Evolutionary conservation across 1,284 basidiomycete genomes (phyloP), one percentile per base, ranked within the genome.

Genomic region (Marasmius oreades): DNA sequence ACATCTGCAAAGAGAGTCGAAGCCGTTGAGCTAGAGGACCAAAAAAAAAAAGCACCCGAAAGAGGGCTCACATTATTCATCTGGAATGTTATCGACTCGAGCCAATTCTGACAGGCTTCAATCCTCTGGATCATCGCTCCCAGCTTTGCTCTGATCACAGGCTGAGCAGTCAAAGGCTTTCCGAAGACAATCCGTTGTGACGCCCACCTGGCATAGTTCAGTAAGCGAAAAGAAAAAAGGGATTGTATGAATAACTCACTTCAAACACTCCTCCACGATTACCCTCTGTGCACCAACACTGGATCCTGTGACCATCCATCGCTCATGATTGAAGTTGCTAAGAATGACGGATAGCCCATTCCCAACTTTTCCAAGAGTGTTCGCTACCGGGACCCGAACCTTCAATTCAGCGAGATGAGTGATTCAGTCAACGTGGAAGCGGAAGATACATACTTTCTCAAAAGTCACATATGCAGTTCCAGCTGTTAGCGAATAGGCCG

Each of bases 381-480:
- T 88, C 56, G 85, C 84, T 10, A 89, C 77, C 0, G 95, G 94
- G 0, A 98, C 93, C 60, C 90, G 88, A 62, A 78, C 76, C 68
- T 73, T 52, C 23, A 26, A 22, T 16, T 24, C 3, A 18, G 11
- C 6, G 6, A n/a, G 6, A 12, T 34, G 48, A 11, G 28, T 34
- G 26, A 46, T 5, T 7, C 23, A 16, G 24, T 33, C 4, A 20
- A 22, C 28, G 22, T 22, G 33, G n/a, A 33, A 16, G n/a, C 28
- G 14, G 28, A 16, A 12, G 28, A 2, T 42, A 44, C 48, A n/a
- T 16, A 90, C 89, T 61, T 93, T 90, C 72, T 98, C 92, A 69
- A 96, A 98, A 0, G 85, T 94, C 50, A 98, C 85, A 67, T 88
- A 98, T 4, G 93, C 92, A 0, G 95, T 97, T 11, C 94, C 93